These are phyloP conservation scores for Microsporum ferrugineum DNA, from an alignment of 2,329 filamentous ascomycete genomes.

Conservation along the genomic window DNA sequence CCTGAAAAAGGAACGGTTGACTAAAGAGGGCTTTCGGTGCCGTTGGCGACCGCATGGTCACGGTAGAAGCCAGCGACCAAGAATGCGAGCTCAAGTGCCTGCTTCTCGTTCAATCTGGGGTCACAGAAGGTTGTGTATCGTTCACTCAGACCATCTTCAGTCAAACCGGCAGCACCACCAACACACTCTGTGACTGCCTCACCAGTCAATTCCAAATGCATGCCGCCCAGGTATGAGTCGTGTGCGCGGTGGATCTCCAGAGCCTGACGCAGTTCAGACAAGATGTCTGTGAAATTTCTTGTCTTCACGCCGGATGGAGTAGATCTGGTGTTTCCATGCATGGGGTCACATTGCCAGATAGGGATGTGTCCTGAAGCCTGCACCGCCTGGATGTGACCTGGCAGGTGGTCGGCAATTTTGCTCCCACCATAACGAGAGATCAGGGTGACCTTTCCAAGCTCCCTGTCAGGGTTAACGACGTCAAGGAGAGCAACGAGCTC, in stretches of 20 bases:
- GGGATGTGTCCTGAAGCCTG: slow-evolving; percentile 64
- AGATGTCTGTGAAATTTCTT: slow-evolving; percentile 77
- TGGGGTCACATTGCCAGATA: slow-evolving; percentile 97
- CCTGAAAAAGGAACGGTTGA: background rate
- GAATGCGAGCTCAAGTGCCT: slow-evolving; percentile 89
- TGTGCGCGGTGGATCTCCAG: slow-evolving; percentile 73
- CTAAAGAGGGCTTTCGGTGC: slow-evolving; percentile 12
- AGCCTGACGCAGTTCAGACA: slow-evolving; percentile 73
- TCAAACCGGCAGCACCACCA: slow-evolving; percentile 75
- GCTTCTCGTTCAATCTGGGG: slow-evolving; percentile 90
- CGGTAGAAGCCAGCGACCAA: slow-evolving; percentile 74
- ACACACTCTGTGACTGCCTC: slow-evolving; percentile 95
- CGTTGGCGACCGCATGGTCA: slow-evolving; percentile 29
- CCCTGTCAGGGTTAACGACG: slow-evolving; percentile 68
- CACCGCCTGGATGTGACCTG: slow-evolving; percentile 77
- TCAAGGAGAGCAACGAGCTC: slow-evolving; percentile 73
- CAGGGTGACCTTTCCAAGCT: slow-evolving; percentile 85
- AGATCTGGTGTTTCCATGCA: slow-evolving; percentile 70
- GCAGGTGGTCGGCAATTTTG: slow-evolving; percentile 64
- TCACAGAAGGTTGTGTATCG: slow-evolving; percentile 97
- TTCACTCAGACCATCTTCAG: slow-evolving; percentile 74
- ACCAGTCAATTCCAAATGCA: slow-evolving; percentile 89
- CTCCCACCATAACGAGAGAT: slow-evolving; percentile 87
- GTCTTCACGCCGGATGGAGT: slow-evolving; percentile 79
- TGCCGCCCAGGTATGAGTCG: slow-evolving; percentile 78